Evolutionary conservation across 768 basidiomycete species (phyloP), one percentile per base, ranked within the genome.

Genomic region (Tulasnella sp.): DNA sequence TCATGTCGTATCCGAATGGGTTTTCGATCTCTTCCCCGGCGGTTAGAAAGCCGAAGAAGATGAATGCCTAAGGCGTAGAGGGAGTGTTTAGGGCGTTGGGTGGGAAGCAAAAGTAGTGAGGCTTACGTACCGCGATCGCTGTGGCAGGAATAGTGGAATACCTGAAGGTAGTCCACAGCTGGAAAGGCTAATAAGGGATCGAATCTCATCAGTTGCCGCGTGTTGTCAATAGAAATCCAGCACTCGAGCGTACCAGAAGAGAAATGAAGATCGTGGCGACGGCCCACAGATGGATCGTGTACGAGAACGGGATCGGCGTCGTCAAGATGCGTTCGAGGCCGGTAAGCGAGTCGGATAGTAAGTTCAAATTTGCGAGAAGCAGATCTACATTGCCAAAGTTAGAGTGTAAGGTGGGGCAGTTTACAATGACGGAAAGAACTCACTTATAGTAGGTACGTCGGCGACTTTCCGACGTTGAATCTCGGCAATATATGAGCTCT

Each of bases 261-360:
- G 89, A 77, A 76, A 85, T 86, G 77, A 89, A 90, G 16, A 90
- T 77, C 44, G 83, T 74, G 1, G 88, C 88, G 22, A 89, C 87
- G 0, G 82, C 77, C 89, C 89, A 90, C 47, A 91, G 79, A 76
- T 91, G 90, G 40, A 88, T 80, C 1, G 86, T 86, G 76, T 89
- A 89, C 85, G 89, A 90, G 80, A 89, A 90, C 12, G 89, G 90
- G 52, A 91, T 89, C 2, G 89, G 89, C 1, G 89, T 89, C 0
- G 89, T 90, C 5, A 91, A 82, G 74, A 90, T 89, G 42, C 90
- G 82, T 76, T 91, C 90, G 1, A 91, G 81, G 5, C 88, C 87
- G 12, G 89, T 89, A 62, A 91, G 80, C 36, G 85, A 84, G 71
- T 90, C 88, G 3, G 87, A 86, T n/a, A 77, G 44, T 40, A 44